A percentile compares a stretch with the other conserved stretches of the same genome.
Evolutionary conservation across 148 eudicot genomes (phyloP).

Genomic region (Spergularia bocconei): DNA sequence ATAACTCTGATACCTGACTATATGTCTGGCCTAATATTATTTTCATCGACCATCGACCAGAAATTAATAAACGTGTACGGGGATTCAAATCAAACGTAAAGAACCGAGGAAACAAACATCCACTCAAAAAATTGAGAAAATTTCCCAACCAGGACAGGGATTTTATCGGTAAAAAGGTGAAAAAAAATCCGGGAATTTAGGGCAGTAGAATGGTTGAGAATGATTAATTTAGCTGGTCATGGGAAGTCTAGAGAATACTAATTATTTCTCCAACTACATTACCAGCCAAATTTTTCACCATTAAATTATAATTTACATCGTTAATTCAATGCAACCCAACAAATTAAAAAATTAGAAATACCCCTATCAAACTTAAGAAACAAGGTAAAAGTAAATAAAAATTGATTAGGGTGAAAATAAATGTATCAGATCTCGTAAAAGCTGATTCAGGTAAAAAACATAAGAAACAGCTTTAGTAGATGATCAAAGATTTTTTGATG

Average conservation of each 20-base stretch:
- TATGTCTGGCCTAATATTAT: not conserved
- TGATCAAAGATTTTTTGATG: not conserved
- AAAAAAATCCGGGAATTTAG: conserved; percentile 2
- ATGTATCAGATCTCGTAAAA: conserved; percentile 22
- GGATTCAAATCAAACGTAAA: not conserved
- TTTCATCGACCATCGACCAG: no score
- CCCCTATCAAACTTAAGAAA: not conserved
- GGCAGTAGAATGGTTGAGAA: conserved; percentile 9
- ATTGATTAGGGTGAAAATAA: not conserved
- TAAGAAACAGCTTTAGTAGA: conserved; percentile 7
- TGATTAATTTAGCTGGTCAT: conserved; percentile 15
- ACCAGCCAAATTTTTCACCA: conserved; percentile 2
- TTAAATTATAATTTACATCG: not conserved
- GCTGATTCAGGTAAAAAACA: not conserved
- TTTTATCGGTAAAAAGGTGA: not conserved
- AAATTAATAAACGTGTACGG: not conserved
- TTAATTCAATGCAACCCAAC: no score
- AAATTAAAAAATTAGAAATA: not conserved
- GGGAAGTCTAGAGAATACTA: conserved; percentile 8
- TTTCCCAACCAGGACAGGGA: conserved; percentile 20
- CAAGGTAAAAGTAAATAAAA: not conserved
- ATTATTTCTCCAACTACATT: conserved; percentile 14
- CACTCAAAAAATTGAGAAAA: not conserved
- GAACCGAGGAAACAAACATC: not conserved
- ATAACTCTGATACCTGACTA: conserved; percentile 30